Evolutionary conservation across 2,329 filamentous ascomycete species (phyloP).

Genomic region (Periconia digitata): DNA sequence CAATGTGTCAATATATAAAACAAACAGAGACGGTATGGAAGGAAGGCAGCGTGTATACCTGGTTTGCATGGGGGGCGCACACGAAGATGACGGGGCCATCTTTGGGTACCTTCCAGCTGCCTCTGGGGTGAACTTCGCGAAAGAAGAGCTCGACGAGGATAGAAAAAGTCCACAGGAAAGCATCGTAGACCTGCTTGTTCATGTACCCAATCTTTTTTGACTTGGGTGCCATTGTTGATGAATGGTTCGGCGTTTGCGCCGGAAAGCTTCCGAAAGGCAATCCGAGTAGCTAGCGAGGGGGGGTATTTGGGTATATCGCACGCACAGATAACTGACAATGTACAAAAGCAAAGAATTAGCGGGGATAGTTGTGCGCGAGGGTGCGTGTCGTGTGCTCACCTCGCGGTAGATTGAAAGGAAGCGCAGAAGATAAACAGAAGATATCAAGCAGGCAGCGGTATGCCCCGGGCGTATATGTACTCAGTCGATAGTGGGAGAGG

Average conservation of each 20-base stretch:
- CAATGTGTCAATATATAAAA: conserved; percentile 9
- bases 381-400: no score
- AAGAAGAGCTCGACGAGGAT: conserved; percentile 96
- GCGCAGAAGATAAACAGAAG: no score
- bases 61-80: conserved; percentile 91
- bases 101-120: conserved; percentile 91
- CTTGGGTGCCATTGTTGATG: conserved; percentile 23
- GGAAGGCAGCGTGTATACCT: conserved; percentile 31
- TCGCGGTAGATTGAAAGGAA: no score
- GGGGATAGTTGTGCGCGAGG: no score
- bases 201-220: conserved; percentile 52
- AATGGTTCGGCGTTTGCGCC: no score
- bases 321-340: no score
- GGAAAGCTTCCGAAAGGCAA: background rate
- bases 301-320: no score
- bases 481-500: no score
- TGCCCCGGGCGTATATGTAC: no score
- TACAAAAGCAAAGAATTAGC: no score
- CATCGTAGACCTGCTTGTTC: conserved; percentile 75
- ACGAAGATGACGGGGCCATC: conserved; percentile 91
- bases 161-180: conserved; percentile 74
- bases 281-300: background rate
- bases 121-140: conserved; percentile 91
- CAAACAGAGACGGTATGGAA: background rate
- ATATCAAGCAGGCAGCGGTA: no score